Evolutionary conservation across 139 green algal species (phyloP), one percentile per base, ranked within the genome.

Genomic region (Spirogloea muscicola): DNA sequence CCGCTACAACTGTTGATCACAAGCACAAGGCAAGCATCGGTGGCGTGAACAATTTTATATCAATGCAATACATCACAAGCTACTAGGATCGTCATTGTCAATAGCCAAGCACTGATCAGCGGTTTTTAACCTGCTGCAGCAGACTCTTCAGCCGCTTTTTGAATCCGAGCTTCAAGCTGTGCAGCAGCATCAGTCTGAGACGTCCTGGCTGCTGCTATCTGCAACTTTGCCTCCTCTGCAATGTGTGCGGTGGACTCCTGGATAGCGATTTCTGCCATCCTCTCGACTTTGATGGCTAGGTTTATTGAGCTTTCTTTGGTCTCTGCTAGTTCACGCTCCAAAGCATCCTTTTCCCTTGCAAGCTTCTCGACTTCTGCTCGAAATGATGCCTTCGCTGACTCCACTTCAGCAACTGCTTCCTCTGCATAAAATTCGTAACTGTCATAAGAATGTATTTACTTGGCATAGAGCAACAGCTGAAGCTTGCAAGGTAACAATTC

Each of bases 1-100:
- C 69, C 37, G 60, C 36, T 34, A 77, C 57, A 34, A 77, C 69
- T 76, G 67, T n/a, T n/a, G n/a, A n/a, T n/a, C n/a, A n/a, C n/a
- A n/a, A n/a, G n/a, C n/a, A n/a, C n/a, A n/a, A n/a, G n/a, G n/a
- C n/a, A n/a, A n/a, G n/a, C n/a, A n/a, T n/a, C n/a, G n/a, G n/a
- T n/a, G n/a, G n/a, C n/a, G n/a, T n/a, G n/a, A n/a, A n/a, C n/a
- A n/a, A n/a, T n/a, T n/a, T n/a, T n/a, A n/a, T n/a, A n/a, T n/a
- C n/a, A n/a, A n/a, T n/a, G n/a, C n/a, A n/a, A n/a, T n/a, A n/a
- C n/a, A n/a, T n/a, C n/a, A n/a, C n/a, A n/a, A n/a, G n/a, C n/a
- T n/a, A n/a, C n/a, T n/a, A n/a, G n/a, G n/a, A n/a, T n/a, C n/a
- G n/a, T n/a, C n/a, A n/a, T n/a, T n/a, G n/a, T n/a, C n/a, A n/a